Percentiles rank a stretch among this genome's conserved stretches.
Evolutionary conservation across 495 filamentous ascomycete species (phyloP).

Genomic region (Penicillium canariense): DNA sequence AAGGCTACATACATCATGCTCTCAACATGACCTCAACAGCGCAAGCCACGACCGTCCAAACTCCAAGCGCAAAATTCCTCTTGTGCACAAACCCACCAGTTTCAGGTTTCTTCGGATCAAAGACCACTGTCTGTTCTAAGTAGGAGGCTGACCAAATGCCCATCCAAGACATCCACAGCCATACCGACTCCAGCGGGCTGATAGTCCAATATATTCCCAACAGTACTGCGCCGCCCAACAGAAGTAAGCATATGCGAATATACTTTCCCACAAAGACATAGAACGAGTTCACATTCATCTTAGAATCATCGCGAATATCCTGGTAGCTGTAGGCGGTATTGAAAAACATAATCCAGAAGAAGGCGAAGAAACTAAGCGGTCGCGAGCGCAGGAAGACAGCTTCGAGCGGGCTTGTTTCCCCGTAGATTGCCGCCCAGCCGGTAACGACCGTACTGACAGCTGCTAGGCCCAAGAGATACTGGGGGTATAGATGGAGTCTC

Average conservation of each 20-base stretch:
- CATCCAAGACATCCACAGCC: slow-evolving; percentile 16
- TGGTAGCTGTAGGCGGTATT: slow-evolving; percentile 21
- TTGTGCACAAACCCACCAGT: background rate
- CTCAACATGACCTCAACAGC: background rate
- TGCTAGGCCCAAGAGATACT: slow-evolving; percentile 3
- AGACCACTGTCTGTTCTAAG: background rate
- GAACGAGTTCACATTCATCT: slow-evolving; percentile 13
- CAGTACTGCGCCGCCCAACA: background rate
- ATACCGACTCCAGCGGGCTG: background rate
- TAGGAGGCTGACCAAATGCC: slow-evolving; percentile 4
- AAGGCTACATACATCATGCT: too few species aligned
- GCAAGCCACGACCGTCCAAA: background rate
- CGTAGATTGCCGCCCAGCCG: slow-evolving; percentile 6
- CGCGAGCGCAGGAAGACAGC: background rate
- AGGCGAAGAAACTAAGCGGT: slow-evolving; percentile 3
- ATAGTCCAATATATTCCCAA: background rate
- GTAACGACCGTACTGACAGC: background rate
- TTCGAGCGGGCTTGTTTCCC: background rate
- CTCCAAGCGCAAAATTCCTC: background rate
- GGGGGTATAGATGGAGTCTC: slow-evolving; percentile 1
- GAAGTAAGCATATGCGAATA: slow-evolving; percentile 6
- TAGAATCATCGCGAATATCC: slow-evolving; percentile 10
- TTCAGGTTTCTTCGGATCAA: slow-evolving; percentile 2
- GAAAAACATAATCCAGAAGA: slow-evolving; percentile 13
- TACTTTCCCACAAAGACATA: slow-evolving; percentile 10